Base-by-base conservation (phyloP, 75 land plant genomes). In the Azolla pinnata region DNA sequence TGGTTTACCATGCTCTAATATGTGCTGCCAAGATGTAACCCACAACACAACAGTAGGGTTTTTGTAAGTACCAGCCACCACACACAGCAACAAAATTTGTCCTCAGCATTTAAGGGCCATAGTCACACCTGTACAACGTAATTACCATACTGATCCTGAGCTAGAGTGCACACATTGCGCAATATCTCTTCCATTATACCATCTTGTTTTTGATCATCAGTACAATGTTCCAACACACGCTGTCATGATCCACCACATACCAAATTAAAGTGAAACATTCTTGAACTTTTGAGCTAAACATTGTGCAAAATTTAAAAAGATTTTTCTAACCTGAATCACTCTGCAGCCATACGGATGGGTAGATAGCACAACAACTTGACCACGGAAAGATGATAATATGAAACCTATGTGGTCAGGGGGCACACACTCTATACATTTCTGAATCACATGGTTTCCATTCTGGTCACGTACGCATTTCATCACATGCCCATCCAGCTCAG, bases 361-460 rank as follows among this genome's bases (percentile, higher is more conserved):
- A 19, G 71, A 73, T 31, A 67, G 71, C 16, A 47, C 49, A 35
- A 73, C 52, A 31, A 67, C 71, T 49, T 73, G 65, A 0, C 56
- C 56, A 61, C 61, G 53, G 25, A 67, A 67, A 20, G 75, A 57
- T 59, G 35, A 50, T 25, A 68, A 56, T 0, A 78, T 59, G 44
- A 54, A 64, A 45, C 64, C 78, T 63, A 95, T 86, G 56, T 68
- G 68, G n/a, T 90, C 82, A 2, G 85, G 65, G 0, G 99, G 99
- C 16, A 95, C 68, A 70, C 91, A 79, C 57, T 95, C 99, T 46
- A 95, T 95, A 64, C 99, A 95, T 55, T 95, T 95, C 63, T 95
- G 99, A 33, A 95, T 81, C 18, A 95, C 99, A 76, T 95, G 99
- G 64, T 95, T 95, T 44, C 99, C 99, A 69, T 95, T 95, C 66